Percentiles rank a stretch among this genome's conserved stretches.
Conservation (phyloP, 345 rosid species). For the Syzygium jambos region DNA sequence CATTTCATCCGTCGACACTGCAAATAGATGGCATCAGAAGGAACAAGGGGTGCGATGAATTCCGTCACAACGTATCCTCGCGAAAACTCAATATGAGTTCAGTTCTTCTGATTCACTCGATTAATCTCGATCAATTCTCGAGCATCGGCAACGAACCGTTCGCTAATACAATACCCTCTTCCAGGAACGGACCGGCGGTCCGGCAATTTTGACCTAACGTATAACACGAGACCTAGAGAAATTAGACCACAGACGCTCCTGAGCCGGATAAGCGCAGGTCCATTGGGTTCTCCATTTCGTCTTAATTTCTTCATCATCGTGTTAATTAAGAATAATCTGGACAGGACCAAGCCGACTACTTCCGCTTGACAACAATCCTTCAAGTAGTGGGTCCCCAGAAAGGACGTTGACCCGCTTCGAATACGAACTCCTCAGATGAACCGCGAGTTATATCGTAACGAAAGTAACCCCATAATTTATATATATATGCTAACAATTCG, state of each 20-base stretch:
- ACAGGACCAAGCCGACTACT: not conserved
- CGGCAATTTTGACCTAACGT: not conserved
- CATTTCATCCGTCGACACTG: fast-evolving
- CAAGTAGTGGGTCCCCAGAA: not conserved
- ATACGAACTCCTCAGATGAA: not conserved
- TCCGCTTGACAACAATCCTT: not conserved
- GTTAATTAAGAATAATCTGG: not conserved
- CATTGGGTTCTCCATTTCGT: not conserved
- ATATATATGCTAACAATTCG: not conserved
- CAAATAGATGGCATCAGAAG: not conserved
- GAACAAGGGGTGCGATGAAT: no score
- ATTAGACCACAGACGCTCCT: fast-evolving
- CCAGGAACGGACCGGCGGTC: fast-evolving
- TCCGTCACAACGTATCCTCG: no score
- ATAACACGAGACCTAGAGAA: not conserved
- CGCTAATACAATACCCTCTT: not conserved
- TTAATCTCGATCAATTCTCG: not conserved
- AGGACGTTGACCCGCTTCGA: not conserved
- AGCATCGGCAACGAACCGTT: not conserved
- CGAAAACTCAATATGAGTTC: no score
- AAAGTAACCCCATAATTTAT: not conserved
- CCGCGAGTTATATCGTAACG: no score
- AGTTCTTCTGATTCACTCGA: no score
- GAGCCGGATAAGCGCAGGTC: fast-evolving
- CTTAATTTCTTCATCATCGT: not conserved